Percentiles rank a stretch among this genome's conserved stretches.
phyloP scores from a whole-genome alignment of 352 stramenopile species.

The Phytophthora kernoviae region DNA sequence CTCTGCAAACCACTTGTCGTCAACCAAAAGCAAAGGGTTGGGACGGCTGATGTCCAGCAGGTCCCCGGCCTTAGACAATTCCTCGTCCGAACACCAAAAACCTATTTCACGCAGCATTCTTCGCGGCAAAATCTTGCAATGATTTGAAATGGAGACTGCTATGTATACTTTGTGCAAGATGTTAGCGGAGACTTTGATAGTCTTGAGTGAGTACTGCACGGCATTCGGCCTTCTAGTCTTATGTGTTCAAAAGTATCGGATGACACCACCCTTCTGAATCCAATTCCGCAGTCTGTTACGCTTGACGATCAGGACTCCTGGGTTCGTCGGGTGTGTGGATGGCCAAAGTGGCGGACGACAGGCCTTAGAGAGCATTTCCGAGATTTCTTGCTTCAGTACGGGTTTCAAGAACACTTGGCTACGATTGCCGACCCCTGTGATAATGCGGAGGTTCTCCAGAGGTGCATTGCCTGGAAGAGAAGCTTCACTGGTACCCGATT shows the following conservation, averaged over 20 bases:
- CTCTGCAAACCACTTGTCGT: conserved; percentile 52
- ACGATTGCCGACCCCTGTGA: conserved; percentile 70
- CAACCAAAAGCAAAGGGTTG: conserved; percentile 55
- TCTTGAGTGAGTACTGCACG: no score
- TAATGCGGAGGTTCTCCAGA: conserved; percentile 64
- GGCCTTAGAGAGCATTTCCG: conserved; percentile 52
- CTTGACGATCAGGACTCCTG: conserved; percentile 59
- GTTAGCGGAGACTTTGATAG: neutral
- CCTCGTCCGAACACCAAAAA: conserved; percentile 50
- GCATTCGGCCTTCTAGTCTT: no score
- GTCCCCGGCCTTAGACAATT: neutral
- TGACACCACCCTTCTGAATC: conserved; percentile 47
- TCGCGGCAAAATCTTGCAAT: conserved; percentile 1
- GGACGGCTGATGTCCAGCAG: conserved; percentile 29
- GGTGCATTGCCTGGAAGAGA: conserved; percentile 26
- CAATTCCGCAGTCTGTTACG: conserved; percentile 59
- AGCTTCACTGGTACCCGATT: conserved; percentile 34
- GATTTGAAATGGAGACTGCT: neutral
- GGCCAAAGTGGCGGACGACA: conserved; percentile 56
- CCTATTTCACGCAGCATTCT: conserved; percentile 53
- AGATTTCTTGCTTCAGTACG: conserved; percentile 58
- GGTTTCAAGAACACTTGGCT: conserved; percentile 68
- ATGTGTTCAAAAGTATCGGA: conserved; percentile 43
- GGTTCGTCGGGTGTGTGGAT: conserved; percentile 58
- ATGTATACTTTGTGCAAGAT: neutral